Base-by-base conservation (phyloP, 2,329 filamentous ascomycete species). In the Phialocephala subalpina region DNA sequence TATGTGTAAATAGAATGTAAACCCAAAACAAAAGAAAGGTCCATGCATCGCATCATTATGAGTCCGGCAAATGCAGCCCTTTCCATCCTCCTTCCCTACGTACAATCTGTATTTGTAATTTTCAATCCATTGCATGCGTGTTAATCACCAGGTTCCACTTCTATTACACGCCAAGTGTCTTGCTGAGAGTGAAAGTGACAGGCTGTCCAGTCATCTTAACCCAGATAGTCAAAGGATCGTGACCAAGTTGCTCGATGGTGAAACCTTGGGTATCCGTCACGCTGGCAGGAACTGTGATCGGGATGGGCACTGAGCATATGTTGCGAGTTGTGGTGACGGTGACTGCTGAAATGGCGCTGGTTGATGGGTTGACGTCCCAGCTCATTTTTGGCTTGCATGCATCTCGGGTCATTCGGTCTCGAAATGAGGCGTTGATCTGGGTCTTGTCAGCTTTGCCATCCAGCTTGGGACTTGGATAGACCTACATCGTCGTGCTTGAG, bases 401-500 rank as follows among this genome's bases (percentile, higher is more conserved):
- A 62, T 76, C 66, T 20, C 67, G 66, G 4, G 66, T 62, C 71
- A 55, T 82, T 61, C 87, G 83, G 63, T 84, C 80, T 53, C 82
- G 72, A 77, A 89, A 90, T 72, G 66, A 69, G 67, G 38, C 42
- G 55, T 20, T 27, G 27, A 45, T 53, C 47, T 20, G 16, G 49
- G n/a, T 29, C n/a, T 2, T 29, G 20, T 53, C 25, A 53, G 29
- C 9, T 16, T 12, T 5, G 18, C 20, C 18, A 8, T 7, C 18
- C 8, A 45, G 8, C n/a, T 45, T 20, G 3, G 20, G n/a, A 18
- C 11, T 27, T 20, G 25, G 29, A 5, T 14, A 18, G n/a, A 12
- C 82, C 84, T 70, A 84, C 78, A 71, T 87, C 83, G 67, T 87
- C 82, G 63, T 88, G 86, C 67, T 84, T 87, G 64, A 84, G 75